A percentile compares a stretch with the other conserved stretches of the same genome.
Conservation (phyloP, 148 eudicot genomes). For the Rhododendron williamsianum region DNA sequence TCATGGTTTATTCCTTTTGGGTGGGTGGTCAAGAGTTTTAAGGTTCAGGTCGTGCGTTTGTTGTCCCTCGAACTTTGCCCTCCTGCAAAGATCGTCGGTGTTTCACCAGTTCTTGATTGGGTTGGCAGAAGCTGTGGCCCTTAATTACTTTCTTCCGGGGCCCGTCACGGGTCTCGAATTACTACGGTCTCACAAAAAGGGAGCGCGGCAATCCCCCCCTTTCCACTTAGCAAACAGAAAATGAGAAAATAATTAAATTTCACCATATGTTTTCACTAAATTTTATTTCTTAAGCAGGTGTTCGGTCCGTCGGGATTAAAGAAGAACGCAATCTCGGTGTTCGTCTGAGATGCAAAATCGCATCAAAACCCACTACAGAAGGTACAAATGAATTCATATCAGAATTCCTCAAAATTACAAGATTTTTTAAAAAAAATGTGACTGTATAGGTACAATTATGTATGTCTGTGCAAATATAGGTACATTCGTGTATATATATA, state of each 20-base stretch:
- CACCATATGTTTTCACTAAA: not conserved
- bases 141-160: too few relatives aligned
- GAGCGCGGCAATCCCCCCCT: too few relatives aligned
- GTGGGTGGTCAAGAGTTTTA: too few relatives aligned
- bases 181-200: too few relatives aligned
- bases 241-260: not conserved
- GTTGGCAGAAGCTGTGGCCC: too few relatives aligned
- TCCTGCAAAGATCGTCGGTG: too few relatives aligned
- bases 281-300: constrained; percentile 10
- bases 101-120: not conserved
- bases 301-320: not conserved
- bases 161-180: too few relatives aligned
- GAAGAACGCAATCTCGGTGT: not conserved
- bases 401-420: not conserved
- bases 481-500: not conserved
- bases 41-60: not conserved
- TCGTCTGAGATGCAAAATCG: constrained; percentile 23
- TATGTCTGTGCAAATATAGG: too few relatives aligned
- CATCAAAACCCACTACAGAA: constrained; percentile 24
- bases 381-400: constrained; percentile 18
- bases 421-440: not conserved
- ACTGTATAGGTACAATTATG: not conserved
- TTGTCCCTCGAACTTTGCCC: not conserved
- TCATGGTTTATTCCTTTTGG: too few relatives aligned
- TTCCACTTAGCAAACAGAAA: too few relatives aligned